Evolutionary conservation across 306 rosid genomes (phyloP).

Genomic region (Luffa acutangula): DNA sequence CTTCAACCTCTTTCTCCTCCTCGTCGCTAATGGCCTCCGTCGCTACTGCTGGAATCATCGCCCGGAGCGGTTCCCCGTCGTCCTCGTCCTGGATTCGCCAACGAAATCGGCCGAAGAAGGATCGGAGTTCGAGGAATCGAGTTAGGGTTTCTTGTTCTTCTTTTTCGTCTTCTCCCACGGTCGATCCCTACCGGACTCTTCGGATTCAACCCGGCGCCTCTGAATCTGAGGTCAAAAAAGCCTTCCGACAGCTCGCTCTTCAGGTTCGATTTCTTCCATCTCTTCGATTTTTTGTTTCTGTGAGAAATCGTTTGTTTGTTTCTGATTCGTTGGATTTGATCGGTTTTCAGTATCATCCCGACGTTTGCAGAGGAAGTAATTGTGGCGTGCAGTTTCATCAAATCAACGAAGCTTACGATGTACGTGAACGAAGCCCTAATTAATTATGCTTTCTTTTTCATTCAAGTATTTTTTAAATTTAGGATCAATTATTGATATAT

Average conservation of each 20-base stretch:
- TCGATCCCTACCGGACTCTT: constrained; percentile 68
- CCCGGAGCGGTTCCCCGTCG: constrained; percentile 31
- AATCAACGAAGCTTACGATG: constrained; percentile 91
- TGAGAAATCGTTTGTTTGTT: too few relatives aligned
- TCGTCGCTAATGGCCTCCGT: constrained; percentile 30
- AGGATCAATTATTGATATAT: background rate
- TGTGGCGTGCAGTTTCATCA: constrained; percentile 69
- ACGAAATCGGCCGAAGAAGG: constrained; percentile 14
- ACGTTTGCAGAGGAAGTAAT: constrained; percentile 70
- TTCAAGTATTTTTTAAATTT: background rate
- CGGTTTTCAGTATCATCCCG: constrained; percentile 72
- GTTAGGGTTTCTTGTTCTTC: constrained; percentile 32
- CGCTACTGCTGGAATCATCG: constrained; percentile 37
- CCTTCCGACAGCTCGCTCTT: constrained; percentile 79
- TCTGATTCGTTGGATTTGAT: background rate
- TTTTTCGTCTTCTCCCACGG: constrained; percentile 27
- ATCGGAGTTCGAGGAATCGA: constrained; percentile 11
- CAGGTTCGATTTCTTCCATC: constrained; percentile 30
- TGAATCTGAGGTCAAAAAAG: constrained; percentile 80
- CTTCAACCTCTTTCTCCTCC: background rate
- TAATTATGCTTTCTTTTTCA: background rate
- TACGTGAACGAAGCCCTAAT: constrained; percentile 11
- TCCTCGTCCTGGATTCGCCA: constrained; percentile 39
- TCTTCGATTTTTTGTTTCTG: too few relatives aligned
- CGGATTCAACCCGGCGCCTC: constrained; percentile 57